Conservation (phyloP, 768 basidiomycete genomes). For the Pulveroboletus ravenelii region DNA sequence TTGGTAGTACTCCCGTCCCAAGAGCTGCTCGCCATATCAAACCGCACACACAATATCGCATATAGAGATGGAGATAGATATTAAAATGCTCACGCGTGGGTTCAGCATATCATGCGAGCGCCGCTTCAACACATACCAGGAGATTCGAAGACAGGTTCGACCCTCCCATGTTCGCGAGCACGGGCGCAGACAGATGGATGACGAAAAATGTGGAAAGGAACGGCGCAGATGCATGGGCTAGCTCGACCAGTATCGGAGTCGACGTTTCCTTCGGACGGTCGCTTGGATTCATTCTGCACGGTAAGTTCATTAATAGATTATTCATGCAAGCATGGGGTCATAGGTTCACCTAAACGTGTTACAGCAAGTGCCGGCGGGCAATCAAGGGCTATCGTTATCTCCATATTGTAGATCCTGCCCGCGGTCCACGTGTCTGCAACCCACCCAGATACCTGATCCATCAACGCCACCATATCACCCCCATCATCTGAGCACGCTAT, state of each 20-base stretch:
- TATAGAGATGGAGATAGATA: neutral
- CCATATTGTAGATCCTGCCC: no score
- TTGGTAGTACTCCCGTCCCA: constrained; percentile 86
- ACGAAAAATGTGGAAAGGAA: constrained; percentile 70
- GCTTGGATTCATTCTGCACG: no score
- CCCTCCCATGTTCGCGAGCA: constrained; percentile 67
- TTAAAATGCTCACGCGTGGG: neutral
- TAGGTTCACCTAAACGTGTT: no score
- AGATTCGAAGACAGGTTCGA: constrained; percentile 61
- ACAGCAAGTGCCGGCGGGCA: no score
- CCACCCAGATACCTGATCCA: no score
- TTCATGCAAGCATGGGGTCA: no score
- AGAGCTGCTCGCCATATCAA: constrained; percentile 28
- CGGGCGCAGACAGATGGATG: constrained; percentile 76
- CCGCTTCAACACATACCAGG: constrained; percentile 49
- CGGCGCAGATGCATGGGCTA: constrained; percentile 67
- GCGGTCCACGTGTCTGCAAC: no score
- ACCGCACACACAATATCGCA: no score
- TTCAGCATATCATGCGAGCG: neutral
- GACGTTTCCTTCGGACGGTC: constrained; percentile 1
- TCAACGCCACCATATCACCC: no score
- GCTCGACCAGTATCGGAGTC: constrained; percentile 42
- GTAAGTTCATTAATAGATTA: no score
- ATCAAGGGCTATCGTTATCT: no score
- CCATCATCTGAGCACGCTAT: no score